Evolutionary conservation across 1,139 yeast species (phyloP).

Genomic region (Candida buenavistaensis): DNA sequence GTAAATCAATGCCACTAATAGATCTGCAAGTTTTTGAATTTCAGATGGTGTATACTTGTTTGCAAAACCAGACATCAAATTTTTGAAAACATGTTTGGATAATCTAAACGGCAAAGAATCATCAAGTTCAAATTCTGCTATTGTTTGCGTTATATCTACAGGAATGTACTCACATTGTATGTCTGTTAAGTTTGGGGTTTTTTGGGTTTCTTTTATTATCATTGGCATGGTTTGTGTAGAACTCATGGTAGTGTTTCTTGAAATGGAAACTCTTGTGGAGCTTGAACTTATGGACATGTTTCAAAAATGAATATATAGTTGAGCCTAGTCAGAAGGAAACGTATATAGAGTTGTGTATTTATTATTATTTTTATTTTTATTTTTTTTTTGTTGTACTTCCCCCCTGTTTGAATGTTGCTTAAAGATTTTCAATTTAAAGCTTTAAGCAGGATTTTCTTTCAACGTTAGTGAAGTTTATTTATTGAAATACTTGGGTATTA

Average conservation of each 20-base stretch:
- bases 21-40: slow-evolving; percentile 3
- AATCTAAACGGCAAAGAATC: slow-evolving; percentile 7
- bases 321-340: too few relatives aligned
- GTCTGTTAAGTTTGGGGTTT: background rate
- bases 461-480: too few relatives aligned
- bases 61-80: slow-evolving; percentile 2
- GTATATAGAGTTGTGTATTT: too few relatives aligned
- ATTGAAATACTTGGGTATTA: too few relatives aligned
- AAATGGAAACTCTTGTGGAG: background rate
- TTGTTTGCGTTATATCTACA: slow-evolving; percentile 3
- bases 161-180: slow-evolving; percentile 4
- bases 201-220: slow-evolving; percentile 4
- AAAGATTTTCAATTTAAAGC: too few relatives aligned
- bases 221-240: slow-evolving; percentile 1
- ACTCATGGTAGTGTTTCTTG: slow-evolving; percentile 3
- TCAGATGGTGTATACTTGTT: background rate
- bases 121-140: slow-evolving; percentile 9
- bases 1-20: slow-evolving; percentile 5
- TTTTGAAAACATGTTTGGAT: slow-evolving; percentile 5
- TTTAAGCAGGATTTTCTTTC: too few relatives aligned
- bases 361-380: too few relatives aligned
- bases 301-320: too few relatives aligned
- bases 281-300: slow-evolving; percentile 1
- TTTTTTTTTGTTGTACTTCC: too few relatives aligned
- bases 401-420: too few relatives aligned